A percentile compares a stretch with the other conserved stretches of the same genome.
These are phyloP conservation scores for Raddia guianensis DNA, from an alignment of 176 grass and related monocot species.

Conservation along the genomic window DNA sequence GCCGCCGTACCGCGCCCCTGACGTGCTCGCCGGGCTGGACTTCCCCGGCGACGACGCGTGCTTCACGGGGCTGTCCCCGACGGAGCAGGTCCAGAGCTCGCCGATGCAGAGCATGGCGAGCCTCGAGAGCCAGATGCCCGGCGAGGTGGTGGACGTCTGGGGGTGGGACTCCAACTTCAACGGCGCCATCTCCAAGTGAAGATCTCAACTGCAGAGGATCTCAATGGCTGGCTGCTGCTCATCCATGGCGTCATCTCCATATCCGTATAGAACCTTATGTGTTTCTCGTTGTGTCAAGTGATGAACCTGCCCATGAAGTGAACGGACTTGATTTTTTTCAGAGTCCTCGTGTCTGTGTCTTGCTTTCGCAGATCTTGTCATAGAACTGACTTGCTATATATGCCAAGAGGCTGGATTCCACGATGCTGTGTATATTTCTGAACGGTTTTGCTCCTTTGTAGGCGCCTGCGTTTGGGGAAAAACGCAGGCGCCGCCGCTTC, in stretches of 20 bases:
- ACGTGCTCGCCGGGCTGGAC: conserved; percentile 55
- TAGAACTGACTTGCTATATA: too few species aligned
- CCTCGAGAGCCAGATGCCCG: conserved; percentile 47
- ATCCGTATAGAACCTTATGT: too few species aligned
- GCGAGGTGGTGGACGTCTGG: conserved; percentile 54
- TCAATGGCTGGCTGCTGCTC: neutral
- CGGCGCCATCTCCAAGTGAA: conserved; percentile 63
- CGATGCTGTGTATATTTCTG: too few species aligned
- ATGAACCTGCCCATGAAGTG: conserved; percentile 29
- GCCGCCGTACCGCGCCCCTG: conserved; percentile 46
- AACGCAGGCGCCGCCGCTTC: too few species aligned
- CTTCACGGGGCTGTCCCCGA: conserved; percentile 57
- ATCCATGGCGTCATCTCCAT: neutral
- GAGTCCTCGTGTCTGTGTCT: conserved; percentile 45
- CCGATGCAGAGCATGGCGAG: conserved; percentile 60
- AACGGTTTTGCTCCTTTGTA: too few species aligned
- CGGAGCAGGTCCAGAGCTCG: conserved; percentile 68
- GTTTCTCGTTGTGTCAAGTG: too few species aligned
- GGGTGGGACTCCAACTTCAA: conserved; percentile 49
- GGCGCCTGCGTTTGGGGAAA: too few species aligned
- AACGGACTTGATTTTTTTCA: conserved; percentile 58
- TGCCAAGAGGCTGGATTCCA: too few species aligned
- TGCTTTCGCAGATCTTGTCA: conserved; percentile 32
- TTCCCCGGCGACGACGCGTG: conserved; percentile 64
- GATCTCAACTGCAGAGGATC: too few species aligned